These are phyloP conservation scores for Podaxis rugospora DNA, from an alignment of 768 basidiomycete genomes.

Conservation along the genomic window DNA sequence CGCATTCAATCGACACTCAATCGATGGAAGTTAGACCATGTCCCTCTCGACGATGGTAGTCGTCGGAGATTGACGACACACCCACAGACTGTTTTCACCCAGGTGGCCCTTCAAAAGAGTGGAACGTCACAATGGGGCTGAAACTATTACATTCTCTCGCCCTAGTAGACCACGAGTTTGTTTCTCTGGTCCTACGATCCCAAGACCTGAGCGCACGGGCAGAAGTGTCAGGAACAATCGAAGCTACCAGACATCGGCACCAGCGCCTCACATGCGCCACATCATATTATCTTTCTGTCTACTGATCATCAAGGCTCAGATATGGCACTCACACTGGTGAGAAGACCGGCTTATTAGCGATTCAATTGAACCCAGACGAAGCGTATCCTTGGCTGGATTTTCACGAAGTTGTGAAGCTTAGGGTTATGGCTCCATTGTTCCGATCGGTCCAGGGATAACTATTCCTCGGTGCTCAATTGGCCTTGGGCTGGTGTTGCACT, in stretches of 20 bases:
- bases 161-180: no score
- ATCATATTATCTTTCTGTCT: background rate
- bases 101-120: no score
- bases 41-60: no score
- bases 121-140: no score
- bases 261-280: background rate
- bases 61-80: no score
- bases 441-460: background rate
- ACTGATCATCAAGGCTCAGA: background rate
- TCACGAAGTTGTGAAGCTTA: background rate
- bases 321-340: background rate
- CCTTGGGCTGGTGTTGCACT: background rate
- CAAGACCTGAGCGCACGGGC: no score
- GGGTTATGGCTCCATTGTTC: background rate
- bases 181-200: no score
- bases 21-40: no score
- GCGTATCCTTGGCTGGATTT: background rate
- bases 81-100: no score
- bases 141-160: no score
- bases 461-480: background rate
- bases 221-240: no score
- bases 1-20: no score
- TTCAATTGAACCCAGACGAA: background rate
- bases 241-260: background rate
- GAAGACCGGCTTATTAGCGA: background rate